A percentile compares a stretch with the other conserved stretches of the same genome.
Evolutionary conservation across 306 rosid genomes (phyloP).

Genomic region (Senna tora): DNA sequence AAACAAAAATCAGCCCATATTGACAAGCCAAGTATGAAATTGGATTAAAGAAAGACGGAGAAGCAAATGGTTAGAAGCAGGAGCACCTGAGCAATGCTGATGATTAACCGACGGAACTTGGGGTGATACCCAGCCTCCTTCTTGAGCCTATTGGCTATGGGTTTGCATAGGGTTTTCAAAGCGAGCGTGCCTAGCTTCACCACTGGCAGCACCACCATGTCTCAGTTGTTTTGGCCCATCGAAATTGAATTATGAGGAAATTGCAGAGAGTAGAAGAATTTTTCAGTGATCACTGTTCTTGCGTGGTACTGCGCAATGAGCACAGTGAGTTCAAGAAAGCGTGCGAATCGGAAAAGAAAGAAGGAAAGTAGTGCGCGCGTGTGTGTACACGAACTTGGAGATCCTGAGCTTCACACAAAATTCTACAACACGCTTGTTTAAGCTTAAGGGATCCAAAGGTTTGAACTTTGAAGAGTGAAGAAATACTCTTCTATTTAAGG

Average conservation of each 20-base stretch:
- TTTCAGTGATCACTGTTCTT: not conserved
- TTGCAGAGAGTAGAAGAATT: not conserved
- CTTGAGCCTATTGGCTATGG: slow-evolving; percentile 52
- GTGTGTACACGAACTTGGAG: no score
- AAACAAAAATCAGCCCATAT: not conserved
- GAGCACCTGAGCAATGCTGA: slow-evolving; percentile 48
- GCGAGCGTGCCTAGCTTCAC: slow-evolving; percentile 50
- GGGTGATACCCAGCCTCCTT: slow-evolving; percentile 51
- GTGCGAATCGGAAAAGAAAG: not conserved
- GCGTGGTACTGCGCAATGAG: not conserved
- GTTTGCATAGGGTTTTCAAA: slow-evolving; percentile 49
- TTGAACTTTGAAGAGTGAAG: no score
- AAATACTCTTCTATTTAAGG: no score
- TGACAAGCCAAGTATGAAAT: not conserved
- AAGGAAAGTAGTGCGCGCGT: not conserved
- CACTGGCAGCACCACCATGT: slow-evolving; percentile 50
- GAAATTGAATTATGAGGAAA: not conserved
- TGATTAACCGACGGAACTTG: slow-evolving; percentile 47
- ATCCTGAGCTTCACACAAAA: no score
- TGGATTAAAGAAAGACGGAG: not conserved
- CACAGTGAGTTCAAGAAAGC: not conserved
- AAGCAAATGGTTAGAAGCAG: not conserved
- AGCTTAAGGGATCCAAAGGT: no score
- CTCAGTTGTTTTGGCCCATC: slow-evolving; percentile 4
- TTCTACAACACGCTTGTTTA: no score